Evolutionary conservation across 2,329 filamentous ascomycete species (phyloP).

Genomic region (Colletotrichum truncatum): DNA sequence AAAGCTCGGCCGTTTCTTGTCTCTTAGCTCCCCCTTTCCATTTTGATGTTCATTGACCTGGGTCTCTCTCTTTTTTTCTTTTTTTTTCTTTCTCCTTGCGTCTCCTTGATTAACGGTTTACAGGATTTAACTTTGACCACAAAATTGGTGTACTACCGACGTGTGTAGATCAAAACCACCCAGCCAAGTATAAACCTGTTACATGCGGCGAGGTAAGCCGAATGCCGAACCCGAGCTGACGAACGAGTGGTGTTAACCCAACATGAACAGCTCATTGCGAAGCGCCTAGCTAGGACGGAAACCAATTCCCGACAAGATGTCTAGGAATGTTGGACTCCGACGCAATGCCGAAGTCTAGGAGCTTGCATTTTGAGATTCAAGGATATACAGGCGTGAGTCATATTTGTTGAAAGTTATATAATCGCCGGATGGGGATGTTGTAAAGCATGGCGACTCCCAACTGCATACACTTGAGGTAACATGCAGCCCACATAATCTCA

Average conservation of each 20-base stretch:
- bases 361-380: too few species aligned
- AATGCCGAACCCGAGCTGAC: not conserved
- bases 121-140: slow-evolving; percentile 58
- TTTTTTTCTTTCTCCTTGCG: not conserved
- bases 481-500: too few species aligned
- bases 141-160: slow-evolving; percentile 58
- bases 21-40: not conserved
- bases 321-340: too few species aligned
- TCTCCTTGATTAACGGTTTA: too few species aligned
- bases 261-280: slow-evolving; percentile 19
- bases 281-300: slow-evolving; percentile 15
- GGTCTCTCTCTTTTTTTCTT: not conserved
- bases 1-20: not conserved
- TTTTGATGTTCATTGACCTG: not conserved
- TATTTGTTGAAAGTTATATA: too few species aligned
- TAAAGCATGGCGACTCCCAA: too few species aligned
- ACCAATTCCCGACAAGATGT: not conserved
- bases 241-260: slow-evolving; percentile 5
- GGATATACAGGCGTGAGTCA: too few species aligned
- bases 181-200: slow-evolving; percentile 59
- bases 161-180: slow-evolving; percentile 55
- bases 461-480: too few species aligned
- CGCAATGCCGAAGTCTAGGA: too few species aligned
- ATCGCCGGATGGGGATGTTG: too few species aligned
- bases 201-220: slow-evolving; percentile 52